Base-by-base conservation (phyloP, 208 protist genomes). In the Leishmania braziliensis region DNA sequence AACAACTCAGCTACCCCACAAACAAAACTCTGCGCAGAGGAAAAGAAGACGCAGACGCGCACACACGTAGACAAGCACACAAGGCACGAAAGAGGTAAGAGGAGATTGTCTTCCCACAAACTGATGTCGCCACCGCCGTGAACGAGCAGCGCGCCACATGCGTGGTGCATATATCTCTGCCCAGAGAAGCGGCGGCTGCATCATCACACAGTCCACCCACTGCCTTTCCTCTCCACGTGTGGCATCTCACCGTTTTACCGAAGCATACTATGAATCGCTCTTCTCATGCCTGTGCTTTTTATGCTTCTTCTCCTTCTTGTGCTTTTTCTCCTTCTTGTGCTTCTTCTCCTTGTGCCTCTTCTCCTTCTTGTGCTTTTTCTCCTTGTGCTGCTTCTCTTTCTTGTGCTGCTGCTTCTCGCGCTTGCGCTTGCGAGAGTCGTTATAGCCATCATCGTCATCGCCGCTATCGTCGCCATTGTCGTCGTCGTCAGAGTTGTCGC, bases 321-420 rank as follows among this genome's bases (percentile, higher is more conserved):
- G 2, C 10, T 56, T 74, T 10, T 76, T 76, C 4, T 93, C 70
- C 50, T 82, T 79, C 70, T 77, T 76, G 65, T 91, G 36, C 76
- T 89, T 86, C 73, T 86, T 84, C 39, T 90, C 29, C 63, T 88
- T 72, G 71, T 92, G 89, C 0, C 90, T 39, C 51, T 86, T 80
- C 69, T 86, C 87, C 20, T 84, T 20, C 5, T 88, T 53, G 77
- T 84, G 86, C 12, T 75, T 29, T 0, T 83, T 23, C 54, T 84
- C 84, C 82, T 90, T 80, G n/a, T 86, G 70, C 74, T 80, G 80
- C 23, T 80, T 69, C 5, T 90, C 73, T 69, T 87, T 88, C 66
- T 88, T 91, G 39, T 89, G 50, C 77, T 86, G 80, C 72, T 91
- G 89, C 46, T 87, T 3, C 54, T 86, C 78, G 46, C 83, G 78